Percentiles rank a stretch among this genome's conserved stretches.
These are phyloP conservation scores for Phanerochaete carnosa DNA, from an alignment of 768 basidiomycete genomes.

Conservation along the genomic window DNA sequence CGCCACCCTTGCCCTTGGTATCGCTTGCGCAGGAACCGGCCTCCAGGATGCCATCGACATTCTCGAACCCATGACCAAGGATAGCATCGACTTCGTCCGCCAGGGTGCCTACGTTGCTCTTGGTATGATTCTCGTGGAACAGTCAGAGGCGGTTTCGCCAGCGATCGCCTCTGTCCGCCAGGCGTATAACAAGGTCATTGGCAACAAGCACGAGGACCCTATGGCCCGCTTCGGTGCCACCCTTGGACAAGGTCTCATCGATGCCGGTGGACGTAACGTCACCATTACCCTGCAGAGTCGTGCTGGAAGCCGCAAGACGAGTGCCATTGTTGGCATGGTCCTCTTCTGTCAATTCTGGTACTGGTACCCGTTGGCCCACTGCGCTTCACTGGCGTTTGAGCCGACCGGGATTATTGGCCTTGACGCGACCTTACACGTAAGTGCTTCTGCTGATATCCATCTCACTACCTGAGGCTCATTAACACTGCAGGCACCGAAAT, in stretches of 20 bases:
- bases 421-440: conserved; percentile 79
- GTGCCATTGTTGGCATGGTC: conserved; percentile 95
- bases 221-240: conserved; percentile 98
- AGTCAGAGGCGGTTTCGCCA: conserved; percentile 86
- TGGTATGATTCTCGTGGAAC: conserved; percentile 96
- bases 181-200: conserved; percentile 85
- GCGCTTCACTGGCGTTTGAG: conserved; percentile 87
- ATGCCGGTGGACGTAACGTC: conserved; percentile 95
- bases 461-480: not conserved
- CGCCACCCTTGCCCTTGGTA: conserved; percentile 92
- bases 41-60: conserved; percentile 96
- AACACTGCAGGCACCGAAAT: conserved; percentile 75
- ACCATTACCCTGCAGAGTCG: conserved; percentile 93
- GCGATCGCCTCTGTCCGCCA: conserved; percentile 77
- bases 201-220: conserved; percentile 97
- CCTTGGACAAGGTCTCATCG: conserved; percentile 94
- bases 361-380: conserved; percentile 98
- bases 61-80: conserved; percentile 96
- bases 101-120: conserved; percentile 96
- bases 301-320: conserved; percentile 90
- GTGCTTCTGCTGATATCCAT: conserved; percentile 11
- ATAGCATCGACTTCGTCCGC: conserved; percentile 96
- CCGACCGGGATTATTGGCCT: conserved; percentile 95
- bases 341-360: conserved; percentile 99
- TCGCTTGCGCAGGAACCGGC: conserved; percentile 96